A percentile compares a stretch with the other conserved stretches of the same genome.
phyloP scores from a whole-genome alignment of 176 grass and related monocot genomes.

The Calamus simplicifolius region DNA sequence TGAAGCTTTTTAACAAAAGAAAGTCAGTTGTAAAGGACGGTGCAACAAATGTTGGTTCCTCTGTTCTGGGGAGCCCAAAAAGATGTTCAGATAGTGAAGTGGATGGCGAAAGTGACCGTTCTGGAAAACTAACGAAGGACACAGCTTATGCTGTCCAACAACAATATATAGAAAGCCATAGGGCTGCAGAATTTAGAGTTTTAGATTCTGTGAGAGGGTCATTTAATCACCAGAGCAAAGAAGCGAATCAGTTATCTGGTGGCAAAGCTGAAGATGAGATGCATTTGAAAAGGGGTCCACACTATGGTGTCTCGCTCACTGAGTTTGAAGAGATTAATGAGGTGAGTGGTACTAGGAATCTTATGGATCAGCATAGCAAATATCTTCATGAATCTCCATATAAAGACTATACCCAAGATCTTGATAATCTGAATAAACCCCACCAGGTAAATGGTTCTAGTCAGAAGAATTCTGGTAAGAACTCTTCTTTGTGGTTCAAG shows the following conservation, averaged over 20 bases:
- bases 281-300: not conserved
- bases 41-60: slow-evolving; percentile 40
- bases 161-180: slow-evolving; percentile 1
- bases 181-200: not conserved
- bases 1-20: slow-evolving; percentile 46
- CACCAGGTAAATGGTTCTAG: not conserved
- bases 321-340: not conserved
- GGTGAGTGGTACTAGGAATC: not conserved
- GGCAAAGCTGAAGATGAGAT: not conserved
- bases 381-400: not conserved
- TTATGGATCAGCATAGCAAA: not conserved
- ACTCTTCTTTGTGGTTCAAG: not conserved
- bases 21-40: slow-evolving; percentile 37
- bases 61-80: slow-evolving; percentile 32
- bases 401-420: not conserved
- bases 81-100: slow-evolving; percentile 45
- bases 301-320: not conserved
- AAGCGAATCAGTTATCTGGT: not conserved
- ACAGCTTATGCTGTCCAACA: not conserved
- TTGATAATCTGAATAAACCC: slow-evolving; percentile 4
- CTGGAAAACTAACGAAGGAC: not conserved
- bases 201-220: not conserved
- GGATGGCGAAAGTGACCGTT: slow-evolving; percentile 12
- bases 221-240: not conserved
- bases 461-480: slow-evolving; percentile 13